Base-by-base conservation (phyloP, 1,284 basidiomycete genomes). In the Microbotryum lychnidis-dioicae region DNA sequence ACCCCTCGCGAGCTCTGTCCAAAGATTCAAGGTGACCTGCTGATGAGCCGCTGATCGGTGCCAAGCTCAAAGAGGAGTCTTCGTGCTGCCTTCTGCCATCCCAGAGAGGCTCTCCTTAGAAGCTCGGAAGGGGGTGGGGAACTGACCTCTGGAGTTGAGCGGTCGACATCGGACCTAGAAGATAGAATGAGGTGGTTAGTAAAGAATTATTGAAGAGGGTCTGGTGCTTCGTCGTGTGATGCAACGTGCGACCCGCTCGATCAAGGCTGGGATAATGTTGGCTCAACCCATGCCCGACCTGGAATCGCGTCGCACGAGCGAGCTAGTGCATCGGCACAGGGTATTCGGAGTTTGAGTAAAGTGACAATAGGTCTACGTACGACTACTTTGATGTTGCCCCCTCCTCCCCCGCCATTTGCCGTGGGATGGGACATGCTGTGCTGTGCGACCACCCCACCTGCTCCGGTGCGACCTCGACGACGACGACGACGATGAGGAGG, bases 351-450 rank as follows among this genome's bases (percentile, higher is more conserved):
- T 7, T 23, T 27, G 16, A 20, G 4, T 12, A 29, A 7, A 20
- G 51, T 14, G 29, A n/a, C 37, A 0, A 10, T 29, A 16, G 25
- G 12, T n/a, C 20, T n/a, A 66, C 64, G 29, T 66, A 94, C 91
- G 59, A 94, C 91, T 76, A 94, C 91, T 68, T 79, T 94, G 83
- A 94, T 94, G 79, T 94, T 94, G 59, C 90, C 90, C 12, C 37
- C 37, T 42, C 37, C 37, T 42, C 37, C 37, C 3, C 37, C 16
- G 37, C 37, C 37, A 42, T 42, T 42, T 18, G 37, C 37, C 5
- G 37, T 2, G 12, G 5, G 37, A 42, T 12, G 12, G 37, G 14
- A 12, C 37, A 42, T 42, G 37, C 37, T 42, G n/a, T n/a, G n/a
- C n/a, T n/a, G 37, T 42, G 37, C 37, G 37, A 42, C 37, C 37